These are phyloP conservation scores for Pilatotrama ljubarskyi DNA, from an alignment of 768 basidiomycete genomes.

Conservation along the genomic window DNA sequence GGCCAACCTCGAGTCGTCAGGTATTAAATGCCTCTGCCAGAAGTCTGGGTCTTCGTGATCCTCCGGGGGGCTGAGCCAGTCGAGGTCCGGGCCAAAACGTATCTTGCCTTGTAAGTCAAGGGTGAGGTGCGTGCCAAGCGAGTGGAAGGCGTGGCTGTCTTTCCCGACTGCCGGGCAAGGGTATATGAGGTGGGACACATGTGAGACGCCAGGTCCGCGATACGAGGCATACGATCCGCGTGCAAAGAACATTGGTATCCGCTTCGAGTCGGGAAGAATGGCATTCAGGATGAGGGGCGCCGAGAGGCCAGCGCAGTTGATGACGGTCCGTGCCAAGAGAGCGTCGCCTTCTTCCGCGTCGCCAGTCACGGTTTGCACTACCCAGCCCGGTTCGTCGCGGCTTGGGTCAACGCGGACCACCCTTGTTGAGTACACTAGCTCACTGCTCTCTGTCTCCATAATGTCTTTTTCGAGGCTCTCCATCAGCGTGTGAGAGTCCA, in stretches of 20 bases:
- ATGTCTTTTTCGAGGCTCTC: conserved; percentile 82
- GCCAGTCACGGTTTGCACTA: conserved; percentile 76
- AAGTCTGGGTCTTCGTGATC: conserved; percentile 59
- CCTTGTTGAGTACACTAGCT: conserved; percentile 74
- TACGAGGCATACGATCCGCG: conserved; percentile 90
- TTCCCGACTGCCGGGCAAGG: conserved; percentile 76
- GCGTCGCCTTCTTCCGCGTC: conserved; percentile 53
- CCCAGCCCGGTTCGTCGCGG: conserved; percentile 68
- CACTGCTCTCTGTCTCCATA: conserved; percentile 61
- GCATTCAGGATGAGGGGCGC: conserved; percentile 71
- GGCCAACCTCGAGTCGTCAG: conserved; percentile 57
- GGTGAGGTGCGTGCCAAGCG: conserved; percentile 90
- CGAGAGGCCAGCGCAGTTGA: conserved; percentile 83
- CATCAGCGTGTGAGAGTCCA: conserved; percentile 87
- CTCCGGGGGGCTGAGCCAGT: conserved; percentile 71
- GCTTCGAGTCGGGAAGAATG: conserved; percentile 53
- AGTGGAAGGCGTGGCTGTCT: conserved; percentile 66
- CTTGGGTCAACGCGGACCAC: conserved; percentile 80
- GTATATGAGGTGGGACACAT: conserved; percentile 81
- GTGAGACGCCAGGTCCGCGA: conserved; percentile 69
- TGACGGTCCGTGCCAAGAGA: conserved; percentile 69
- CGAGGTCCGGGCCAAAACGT: conserved; percentile 90
- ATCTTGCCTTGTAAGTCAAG: conserved; percentile 83
- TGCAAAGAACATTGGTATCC: conserved; percentile 77
- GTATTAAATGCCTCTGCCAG: conserved; percentile 68